Evolutionary conservation across 78 protist genomes (phyloP), one percentile per base, ranked within the genome.

Genomic region (Planoprotostelium fungivorum): DNA sequence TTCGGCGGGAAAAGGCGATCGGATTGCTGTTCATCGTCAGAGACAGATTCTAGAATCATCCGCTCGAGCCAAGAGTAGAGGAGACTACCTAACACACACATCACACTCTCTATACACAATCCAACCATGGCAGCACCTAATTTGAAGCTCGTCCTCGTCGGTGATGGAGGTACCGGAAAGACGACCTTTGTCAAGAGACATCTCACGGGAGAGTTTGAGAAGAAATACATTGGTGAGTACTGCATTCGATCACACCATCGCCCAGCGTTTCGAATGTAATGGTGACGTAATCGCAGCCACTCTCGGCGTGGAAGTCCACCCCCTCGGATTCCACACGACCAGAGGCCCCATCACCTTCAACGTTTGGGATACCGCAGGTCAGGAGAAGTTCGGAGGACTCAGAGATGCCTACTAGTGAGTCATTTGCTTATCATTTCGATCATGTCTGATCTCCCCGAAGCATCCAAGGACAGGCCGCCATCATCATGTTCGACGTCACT

Each of bases 361-460:
- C 95, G 96, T 96, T 63, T 99, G 99, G 99, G 99, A 99, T 91
- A 99, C 99, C 1, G 99, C 99, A 28, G 99, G 99, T n/a, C 99
- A 98, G 96, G 99, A 99, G 96, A 97, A 98, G 95, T 99, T 98
- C 89, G 99, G 99, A 23, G 99, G 99, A 31, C 94, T 99, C 35
- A 97, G 99, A 84, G 99, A 98, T 87, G 99, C 99, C 37, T 98
- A 98, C 95, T 99, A 98, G 86, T 89, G 29, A n/a, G 89, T 86
- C 37, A 5, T 10, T 36, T 35, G n/a, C 31, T 36, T 34, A 36
- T 1, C 85, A 25, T 0, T 1, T 0, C 91, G 35, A 29, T 29
- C 38, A 28, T 1, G 31, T 83, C 38, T 89, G 0, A 34, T 31
- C 16, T 51, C 1, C 86, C 1, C 29, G 83, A 34, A 91, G 93